A percentile compares a stretch with the other conserved stretches of the same genome.
phyloP scores from a whole-genome alignment of 345 rosid genomes.

The Erysimum cheiranthoides region DNA sequence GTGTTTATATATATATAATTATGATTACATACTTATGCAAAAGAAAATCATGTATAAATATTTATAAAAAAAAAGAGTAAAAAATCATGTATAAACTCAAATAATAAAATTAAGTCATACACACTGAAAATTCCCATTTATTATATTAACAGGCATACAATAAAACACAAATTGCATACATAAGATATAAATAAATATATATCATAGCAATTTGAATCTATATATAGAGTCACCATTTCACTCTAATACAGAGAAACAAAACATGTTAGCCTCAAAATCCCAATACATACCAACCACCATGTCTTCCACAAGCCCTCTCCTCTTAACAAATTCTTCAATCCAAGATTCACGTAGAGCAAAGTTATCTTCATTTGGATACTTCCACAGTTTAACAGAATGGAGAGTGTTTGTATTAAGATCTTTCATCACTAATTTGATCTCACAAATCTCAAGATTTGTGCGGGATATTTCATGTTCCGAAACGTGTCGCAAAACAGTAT shows the following conservation, averaged over 20 bases:
- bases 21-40: background rate
- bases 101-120: background rate
- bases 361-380: background rate
- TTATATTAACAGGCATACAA: too few species aligned
- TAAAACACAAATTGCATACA: too few species aligned
- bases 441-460: background rate
- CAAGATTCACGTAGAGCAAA: constrained; percentile 22
- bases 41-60: background rate
- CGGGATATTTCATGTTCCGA: background rate
- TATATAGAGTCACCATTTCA: background rate
- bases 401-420: constrained; percentile 36
- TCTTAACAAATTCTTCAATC: constrained; percentile 33
- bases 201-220: background rate
- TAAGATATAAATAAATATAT: background rate
- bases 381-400: constrained; percentile 15
- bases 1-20: too few species aligned
- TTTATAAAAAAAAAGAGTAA: too few species aligned
- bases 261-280: background rate
- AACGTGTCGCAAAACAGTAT: background rate
- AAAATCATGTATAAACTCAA: background rate
- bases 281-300: constrained; percentile 40
- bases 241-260: constrained; percentile 32
- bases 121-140: background rate
- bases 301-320: constrained; percentile 32
- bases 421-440: background rate